Evolutionary conservation across 2,329 filamentous ascomycete species (phyloP).

Genomic region (Coniochaeta hoffmannii): DNA sequence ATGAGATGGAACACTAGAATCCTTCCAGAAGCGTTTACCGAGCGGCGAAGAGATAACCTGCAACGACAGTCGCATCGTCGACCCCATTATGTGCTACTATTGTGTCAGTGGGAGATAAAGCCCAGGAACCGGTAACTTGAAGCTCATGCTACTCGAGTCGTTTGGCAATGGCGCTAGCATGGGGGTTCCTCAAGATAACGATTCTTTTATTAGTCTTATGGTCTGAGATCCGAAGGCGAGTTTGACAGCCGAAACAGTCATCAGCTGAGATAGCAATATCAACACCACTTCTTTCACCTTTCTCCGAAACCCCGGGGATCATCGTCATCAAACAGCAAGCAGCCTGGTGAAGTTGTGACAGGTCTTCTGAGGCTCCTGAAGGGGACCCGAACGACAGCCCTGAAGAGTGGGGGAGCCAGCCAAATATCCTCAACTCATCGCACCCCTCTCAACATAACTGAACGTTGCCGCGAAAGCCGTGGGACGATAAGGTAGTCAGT

Average conservation of each 20-base stretch:
- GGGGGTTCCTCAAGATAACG: not conserved
- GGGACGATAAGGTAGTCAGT: too few species aligned
- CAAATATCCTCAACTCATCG: too few species aligned
- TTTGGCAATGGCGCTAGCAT: not conserved
- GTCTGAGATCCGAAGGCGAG: not conserved
- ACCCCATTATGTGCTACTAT: not conserved
- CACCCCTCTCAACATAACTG: too few species aligned
- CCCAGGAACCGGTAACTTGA: not conserved
- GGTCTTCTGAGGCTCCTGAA: too few species aligned
- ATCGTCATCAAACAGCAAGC: too few species aligned
- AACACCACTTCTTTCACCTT: not conserved
- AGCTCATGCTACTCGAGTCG: not conserved
- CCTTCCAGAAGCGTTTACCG: not conserved
- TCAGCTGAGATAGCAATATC: not conserved
- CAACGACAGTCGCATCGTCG: not conserved
- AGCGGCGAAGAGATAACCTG: not conserved
- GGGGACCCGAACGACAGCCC: too few species aligned
- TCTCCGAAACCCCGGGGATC: not conserved
- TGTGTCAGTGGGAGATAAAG: not conserved
- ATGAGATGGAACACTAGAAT: not conserved
- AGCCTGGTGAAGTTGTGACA: too few species aligned
- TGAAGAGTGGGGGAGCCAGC: too few species aligned
- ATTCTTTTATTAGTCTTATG: too few species aligned
- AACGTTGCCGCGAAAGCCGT: too few species aligned
- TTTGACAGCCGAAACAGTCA: not conserved